These are phyloP conservation scores for Candida pseudocylindracea DNA, from an alignment of 1,139 yeast genomes.

Conservation along the genomic window DNA sequence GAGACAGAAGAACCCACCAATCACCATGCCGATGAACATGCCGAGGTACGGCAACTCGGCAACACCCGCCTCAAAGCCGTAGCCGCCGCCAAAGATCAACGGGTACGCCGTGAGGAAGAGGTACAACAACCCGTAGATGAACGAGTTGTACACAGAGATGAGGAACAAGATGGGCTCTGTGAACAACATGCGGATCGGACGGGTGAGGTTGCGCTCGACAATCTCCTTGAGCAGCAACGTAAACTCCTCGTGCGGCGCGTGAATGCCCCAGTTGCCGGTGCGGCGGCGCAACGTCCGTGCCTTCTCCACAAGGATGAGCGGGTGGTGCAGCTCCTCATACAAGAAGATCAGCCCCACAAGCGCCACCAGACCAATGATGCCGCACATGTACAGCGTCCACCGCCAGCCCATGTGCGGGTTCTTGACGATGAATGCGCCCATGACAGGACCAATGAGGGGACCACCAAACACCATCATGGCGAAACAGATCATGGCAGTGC, in stretches of 20 bases:
- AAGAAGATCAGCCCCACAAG: constrained; percentile 10
- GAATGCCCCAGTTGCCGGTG: constrained; percentile 54
- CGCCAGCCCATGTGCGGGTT: constrained; percentile 44
- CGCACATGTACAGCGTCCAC: constrained; percentile 33
- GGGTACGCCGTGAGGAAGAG: constrained; percentile 66
- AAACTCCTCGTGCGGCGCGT: constrained; percentile 65
- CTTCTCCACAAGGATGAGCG: constrained; percentile 5
- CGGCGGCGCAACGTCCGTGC: constrained; percentile 13
- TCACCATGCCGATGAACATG: constrained; percentile 33
- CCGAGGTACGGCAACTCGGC: constrained; percentile 42
- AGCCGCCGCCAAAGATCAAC: constrained; percentile 36
- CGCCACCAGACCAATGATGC: constrained; percentile 19
- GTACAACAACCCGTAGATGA: constrained; percentile 68
- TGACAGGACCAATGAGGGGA: constrained; percentile 55
- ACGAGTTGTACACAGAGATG: constrained; percentile 55
- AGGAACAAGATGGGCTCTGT: constrained; percentile 55
- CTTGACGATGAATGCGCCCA: constrained; percentile 25
- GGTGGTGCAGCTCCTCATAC: constrained; percentile 26
- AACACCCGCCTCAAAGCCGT: constrained; percentile 28
- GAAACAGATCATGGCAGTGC: constrained; percentile 39
- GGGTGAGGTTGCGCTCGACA: constrained; percentile 39
- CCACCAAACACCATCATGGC: constrained; percentile 50
- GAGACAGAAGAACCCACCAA: constrained; percentile 21
- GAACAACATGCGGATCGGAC: constrained; percentile 49
- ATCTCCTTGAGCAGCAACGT: constrained; percentile 40